phyloP scores from a whole-genome alignment of 148 eudicot genomes.

The Persicaria maculosa region DNA sequence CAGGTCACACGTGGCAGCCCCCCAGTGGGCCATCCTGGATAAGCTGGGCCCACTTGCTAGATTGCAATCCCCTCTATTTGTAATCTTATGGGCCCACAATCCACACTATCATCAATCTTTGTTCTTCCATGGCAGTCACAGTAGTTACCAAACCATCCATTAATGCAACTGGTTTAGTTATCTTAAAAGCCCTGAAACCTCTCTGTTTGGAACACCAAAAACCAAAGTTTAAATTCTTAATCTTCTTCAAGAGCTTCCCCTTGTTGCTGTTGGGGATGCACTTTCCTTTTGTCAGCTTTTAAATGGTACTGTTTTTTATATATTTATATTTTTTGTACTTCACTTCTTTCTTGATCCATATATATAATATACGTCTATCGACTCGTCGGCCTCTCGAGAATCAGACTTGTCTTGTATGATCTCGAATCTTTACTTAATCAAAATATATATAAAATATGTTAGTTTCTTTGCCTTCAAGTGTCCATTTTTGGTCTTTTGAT shows the following conservation, averaged over 20 bases:
- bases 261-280: neutral
- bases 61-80: neutral
- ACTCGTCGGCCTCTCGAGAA: too few relatives aligned
- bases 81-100: neutral
- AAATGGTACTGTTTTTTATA: neutral
- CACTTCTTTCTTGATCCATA: too few relatives aligned
- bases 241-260: neutral
- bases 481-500: neutral
- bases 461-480: neutral
- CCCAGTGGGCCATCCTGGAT: conserved; percentile 30
- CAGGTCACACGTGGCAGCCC: conserved; percentile 24
- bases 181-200: neutral
- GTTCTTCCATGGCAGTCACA: neutral
- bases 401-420: too few relatives aligned
- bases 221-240: neutral
- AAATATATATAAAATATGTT: neutral
- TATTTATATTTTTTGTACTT: too few relatives aligned
- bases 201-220: neutral
- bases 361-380: too few relatives aligned
- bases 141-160: neutral
- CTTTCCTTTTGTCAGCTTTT: conserved; percentile 1
- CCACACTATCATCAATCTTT: neutral
- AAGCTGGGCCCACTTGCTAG: conserved; percentile 15
- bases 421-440: too few relatives aligned
- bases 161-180: conserved; percentile 4